Percentiles rank a stretch among this genome's conserved stretches.
Conservation (phyloP, 2,329 filamentous ascomycete species). For the Calonectria pseudoturangicola region DNA sequence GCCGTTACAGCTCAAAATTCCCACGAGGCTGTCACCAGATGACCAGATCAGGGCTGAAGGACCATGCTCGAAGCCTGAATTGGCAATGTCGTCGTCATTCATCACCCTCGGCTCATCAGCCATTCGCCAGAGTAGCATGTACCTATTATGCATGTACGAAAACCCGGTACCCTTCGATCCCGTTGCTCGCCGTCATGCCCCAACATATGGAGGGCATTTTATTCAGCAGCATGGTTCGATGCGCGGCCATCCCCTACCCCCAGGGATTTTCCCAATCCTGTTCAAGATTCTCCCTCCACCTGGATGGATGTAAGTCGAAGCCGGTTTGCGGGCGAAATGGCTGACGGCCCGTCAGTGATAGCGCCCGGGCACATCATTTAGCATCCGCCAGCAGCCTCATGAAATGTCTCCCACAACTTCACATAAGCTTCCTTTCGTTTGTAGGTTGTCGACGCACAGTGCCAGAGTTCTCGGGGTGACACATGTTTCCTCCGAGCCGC, state of each 20-base stretch:
- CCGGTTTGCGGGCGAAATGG: slow-evolving; percentile 17
- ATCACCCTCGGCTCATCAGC: slow-evolving; percentile 8
- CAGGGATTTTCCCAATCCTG: slow-evolving; percentile 34
- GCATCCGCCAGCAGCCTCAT: not conserved
- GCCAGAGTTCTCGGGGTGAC: slow-evolving; percentile 24
- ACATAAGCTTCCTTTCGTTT: slow-evolving; percentile 20
- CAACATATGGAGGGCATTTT: slow-evolving; percentile 24
- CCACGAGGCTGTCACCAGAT: slow-evolving; percentile 27
- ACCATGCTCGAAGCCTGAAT: slow-evolving; percentile 8
- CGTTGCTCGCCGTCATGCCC: slow-evolving; percentile 26
- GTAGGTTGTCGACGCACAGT: slow-evolving; percentile 39
- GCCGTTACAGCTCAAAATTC: slow-evolving; percentile 24
- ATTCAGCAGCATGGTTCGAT: slow-evolving; percentile 37
- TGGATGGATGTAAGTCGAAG: slow-evolving; percentile 28
- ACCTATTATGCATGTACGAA: slow-evolving; percentile 21
- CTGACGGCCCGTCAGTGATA: slow-evolving; percentile 17
- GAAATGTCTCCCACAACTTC: slow-evolving; percentile 14
- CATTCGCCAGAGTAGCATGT: slow-evolving; percentile 20
- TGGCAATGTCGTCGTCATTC: slow-evolving; percentile 34
- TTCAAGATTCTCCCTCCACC: slow-evolving; percentile 26
- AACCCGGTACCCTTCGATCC: slow-evolving; percentile 5
- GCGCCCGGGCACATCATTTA: slow-evolving; percentile 15
- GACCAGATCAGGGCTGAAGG: slow-evolving; percentile 16
- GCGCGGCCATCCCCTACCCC: slow-evolving; percentile 29
- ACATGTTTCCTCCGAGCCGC: slow-evolving; percentile 36